phyloP scores from a whole-genome alignment of 2,329 filamentous ascomycete species.

The Fulvia fulva region DNA sequence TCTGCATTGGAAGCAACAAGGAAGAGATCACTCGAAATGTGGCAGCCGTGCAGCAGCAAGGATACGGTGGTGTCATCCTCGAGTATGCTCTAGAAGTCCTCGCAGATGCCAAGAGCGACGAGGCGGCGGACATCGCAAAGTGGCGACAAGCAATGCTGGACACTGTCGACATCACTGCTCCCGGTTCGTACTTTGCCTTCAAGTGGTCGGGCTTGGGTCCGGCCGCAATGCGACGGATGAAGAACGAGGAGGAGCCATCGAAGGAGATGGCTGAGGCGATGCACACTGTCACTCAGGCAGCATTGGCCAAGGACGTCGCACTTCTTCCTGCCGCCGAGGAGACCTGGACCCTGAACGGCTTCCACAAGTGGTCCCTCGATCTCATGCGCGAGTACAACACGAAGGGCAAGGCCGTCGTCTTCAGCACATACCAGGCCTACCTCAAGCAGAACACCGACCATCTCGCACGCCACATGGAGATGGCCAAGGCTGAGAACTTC shows the following conservation, averaged over 20 bases:
- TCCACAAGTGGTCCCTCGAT: constrained; percentile 52
- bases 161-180: constrained; percentile 56
- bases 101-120: constrained; percentile 48
- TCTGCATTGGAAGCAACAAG: constrained; percentile 76
- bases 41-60: constrained; percentile 63
- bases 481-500: constrained; percentile 46
- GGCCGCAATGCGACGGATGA: constrained; percentile 64
- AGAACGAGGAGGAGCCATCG: constrained; percentile 59
- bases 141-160: constrained; percentile 74
- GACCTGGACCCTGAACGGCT: constrained; percentile 70
- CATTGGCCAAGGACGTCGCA: constrained; percentile 63
- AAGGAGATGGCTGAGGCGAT: constrained; percentile 65
- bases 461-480: constrained; percentile 45
- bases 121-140: constrained; percentile 58
- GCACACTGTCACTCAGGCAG: constrained; percentile 69
- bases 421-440: constrained; percentile 60
- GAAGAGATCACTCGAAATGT: constrained; percentile 65
- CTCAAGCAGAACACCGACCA: constrained; percentile 46
- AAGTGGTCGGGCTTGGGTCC: constrained; percentile 79
- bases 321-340: constrained; percentile 87
- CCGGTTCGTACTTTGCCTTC: constrained; percentile 53
- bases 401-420: constrained; percentile 63
- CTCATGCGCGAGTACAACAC: constrained; percentile 34
- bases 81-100: constrained; percentile 82
- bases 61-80: constrained; percentile 79